Evolutionary conservation across 2,329 filamentous ascomycete genomes (phyloP), one percentile per base, ranked within the genome.

Genomic region (Stemphylium vesicarium): DNA sequence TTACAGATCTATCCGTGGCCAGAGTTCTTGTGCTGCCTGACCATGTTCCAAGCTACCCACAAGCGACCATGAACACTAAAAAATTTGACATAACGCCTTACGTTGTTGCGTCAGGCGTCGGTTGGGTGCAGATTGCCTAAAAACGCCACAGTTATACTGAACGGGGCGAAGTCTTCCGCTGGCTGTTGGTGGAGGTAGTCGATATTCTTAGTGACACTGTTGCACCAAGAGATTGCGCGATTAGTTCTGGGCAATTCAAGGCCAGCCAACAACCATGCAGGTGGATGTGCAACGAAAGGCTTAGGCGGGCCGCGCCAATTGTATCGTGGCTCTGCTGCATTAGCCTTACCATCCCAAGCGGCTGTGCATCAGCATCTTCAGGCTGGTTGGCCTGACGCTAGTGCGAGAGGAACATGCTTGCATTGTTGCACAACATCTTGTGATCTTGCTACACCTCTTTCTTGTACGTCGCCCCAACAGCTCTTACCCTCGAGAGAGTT

Each of bases 91-190:
- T 53, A 39, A 39, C 45, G 44, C 48, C 59, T 63, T 48, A 52
- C 57, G 39, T 31, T 20, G 41, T 48, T 53, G 26, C 42, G 20
- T 38, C 41, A 36, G 44, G 50, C 56, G 50, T 47, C 48, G 49
- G 37, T 50, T 48, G 49, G 42, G 11, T 33, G 61, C 50, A 49
- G 50, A 37, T 38, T 48, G 53, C 41, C 52, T 50, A 48, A 47
- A 43, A 43, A 50, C 54, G 63, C 59, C 61, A 64, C 59, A 58
- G 59, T 67, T 54, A 52, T 50, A 56, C 59, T 56, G 32, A 15
- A 50, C 46, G 50, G 33, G 40, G 33, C 42, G 41, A 44, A 51
- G 36, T 16, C 31, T 38, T 56, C 36, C n/a, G 22, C 16, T 40
- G 32, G 5, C 16, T 45, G 35, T 49, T 45, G 39, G 31, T 46